phyloP scores from a whole-genome alignment of 2,329 filamentous ascomycete species.

The Fusarium illudens region DNA sequence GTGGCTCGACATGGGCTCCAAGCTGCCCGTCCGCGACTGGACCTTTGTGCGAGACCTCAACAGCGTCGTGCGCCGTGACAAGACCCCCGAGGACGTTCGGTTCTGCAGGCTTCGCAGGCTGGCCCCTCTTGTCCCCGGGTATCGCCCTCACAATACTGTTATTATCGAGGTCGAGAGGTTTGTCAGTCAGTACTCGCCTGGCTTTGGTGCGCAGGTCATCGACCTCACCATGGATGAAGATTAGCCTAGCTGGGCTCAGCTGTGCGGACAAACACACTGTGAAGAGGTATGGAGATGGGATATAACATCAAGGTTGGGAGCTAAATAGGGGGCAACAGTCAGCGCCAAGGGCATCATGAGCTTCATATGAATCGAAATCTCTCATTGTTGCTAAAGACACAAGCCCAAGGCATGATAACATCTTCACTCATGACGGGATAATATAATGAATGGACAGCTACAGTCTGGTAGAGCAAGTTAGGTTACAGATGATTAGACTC shows the following conservation, averaged over 20 bases:
- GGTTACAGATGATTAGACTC: no score
- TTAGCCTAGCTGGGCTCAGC: neutral
- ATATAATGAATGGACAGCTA: no score
- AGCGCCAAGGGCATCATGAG: neutral
- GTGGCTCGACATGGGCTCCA: slow-evolving; percentile 14
- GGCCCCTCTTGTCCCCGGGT: slow-evolving; percentile 22
- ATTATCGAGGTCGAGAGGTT: neutral
- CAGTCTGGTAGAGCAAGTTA: no score
- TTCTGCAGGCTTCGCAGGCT: slow-evolving; percentile 35
- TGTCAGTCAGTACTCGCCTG: neutral
- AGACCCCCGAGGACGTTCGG: neutral
- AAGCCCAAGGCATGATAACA: no score
- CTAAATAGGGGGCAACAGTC: neutral
- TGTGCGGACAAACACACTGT: neutral
- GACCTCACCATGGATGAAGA: neutral
- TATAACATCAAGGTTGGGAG: neutral
- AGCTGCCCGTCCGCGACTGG: slow-evolving; percentile 40
- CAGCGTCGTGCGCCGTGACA: slow-evolving; percentile 33
- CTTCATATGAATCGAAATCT: neutral
- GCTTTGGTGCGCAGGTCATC: neutral
- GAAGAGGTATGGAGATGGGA: neutral
- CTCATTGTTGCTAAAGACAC: neutral
- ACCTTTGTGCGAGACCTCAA: slow-evolving; percentile 44
- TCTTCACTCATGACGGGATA: no score
- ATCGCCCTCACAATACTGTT: slow-evolving; percentile 2